phyloP scores from a whole-genome alignment of 2,329 filamentous ascomycete species.

The Drechslerella coelobrocha region DNA sequence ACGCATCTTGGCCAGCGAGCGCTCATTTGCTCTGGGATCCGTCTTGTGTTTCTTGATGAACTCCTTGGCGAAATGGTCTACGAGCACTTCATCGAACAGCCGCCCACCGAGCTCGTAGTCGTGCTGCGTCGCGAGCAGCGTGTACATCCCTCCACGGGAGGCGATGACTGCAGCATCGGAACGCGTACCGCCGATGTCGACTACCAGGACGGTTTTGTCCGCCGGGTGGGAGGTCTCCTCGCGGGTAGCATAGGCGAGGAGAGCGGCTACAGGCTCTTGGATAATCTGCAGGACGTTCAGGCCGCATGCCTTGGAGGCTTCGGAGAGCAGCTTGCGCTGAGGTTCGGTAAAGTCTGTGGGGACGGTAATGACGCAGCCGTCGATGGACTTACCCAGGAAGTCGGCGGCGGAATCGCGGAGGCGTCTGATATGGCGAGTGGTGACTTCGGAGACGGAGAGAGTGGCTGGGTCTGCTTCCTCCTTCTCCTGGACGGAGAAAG shows the following conservation, averaged over 20 bases:
- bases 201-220: conserved; percentile 91
- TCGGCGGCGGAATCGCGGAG: conserved; percentile 84
- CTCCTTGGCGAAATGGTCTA: conserved; percentile 98
- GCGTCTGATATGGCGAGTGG: conserved; percentile 82
- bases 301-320: conserved; percentile 78
- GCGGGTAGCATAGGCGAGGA: conserved; percentile 89
- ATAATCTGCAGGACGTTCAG: conserved; percentile 93
- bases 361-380: conserved; percentile 90
- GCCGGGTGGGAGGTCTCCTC: conserved; percentile 62
- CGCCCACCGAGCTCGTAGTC: conserved; percentile 92
- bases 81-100: conserved; percentile 85
- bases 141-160: conserved; percentile 94
- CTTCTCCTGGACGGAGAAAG: conserved; percentile 84
- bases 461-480: conserved; percentile 69
- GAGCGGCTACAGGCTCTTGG: conserved; percentile 84
- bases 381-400: conserved; percentile 90
- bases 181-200: conserved; percentile 88
- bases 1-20: conserved; percentile 88
- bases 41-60: conserved; percentile 96
- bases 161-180: conserved; percentile 91
- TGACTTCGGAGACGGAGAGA: conserved; percentile 78
- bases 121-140: conserved; percentile 87
- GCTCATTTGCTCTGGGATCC: conserved; percentile 81
- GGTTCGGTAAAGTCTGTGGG: conserved; percentile 91
- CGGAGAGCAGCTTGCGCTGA: conserved; percentile 80